Evolutionary conservation across 2,329 filamentous ascomycete species (phyloP).

Genomic region (Dactylellina drechsleri): DNA sequence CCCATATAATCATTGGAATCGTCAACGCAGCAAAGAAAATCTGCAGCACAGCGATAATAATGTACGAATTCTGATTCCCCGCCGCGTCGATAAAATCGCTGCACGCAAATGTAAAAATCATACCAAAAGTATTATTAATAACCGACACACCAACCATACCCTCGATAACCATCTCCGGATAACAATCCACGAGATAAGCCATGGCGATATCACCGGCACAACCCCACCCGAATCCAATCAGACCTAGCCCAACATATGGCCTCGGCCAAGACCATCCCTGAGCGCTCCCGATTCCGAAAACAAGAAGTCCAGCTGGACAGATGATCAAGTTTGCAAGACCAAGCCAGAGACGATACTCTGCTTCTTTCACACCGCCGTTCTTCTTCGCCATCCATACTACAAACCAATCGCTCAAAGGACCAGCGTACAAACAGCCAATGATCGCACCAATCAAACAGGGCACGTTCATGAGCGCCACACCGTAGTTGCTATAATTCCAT

Average conservation of each 20-base stretch:
- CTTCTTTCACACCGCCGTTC: constrained; percentile 68
- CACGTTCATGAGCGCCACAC: constrained; percentile 70
- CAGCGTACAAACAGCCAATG: constrained; percentile 69
- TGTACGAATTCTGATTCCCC: constrained; percentile 65
- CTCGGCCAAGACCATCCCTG: constrained; percentile 67
- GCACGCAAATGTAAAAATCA: constrained; percentile 68
- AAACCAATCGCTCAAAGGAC: constrained; percentile 69
- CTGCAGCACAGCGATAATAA: constrained; percentile 66
- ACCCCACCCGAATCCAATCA: constrained; percentile 71
- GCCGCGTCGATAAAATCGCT: constrained; percentile 66
- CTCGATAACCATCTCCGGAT: constrained; percentile 69
- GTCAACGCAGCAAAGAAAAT: constrained; percentile 67
- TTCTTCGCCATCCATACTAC: constrained; percentile 68
- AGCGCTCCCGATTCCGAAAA: constrained; percentile 67
- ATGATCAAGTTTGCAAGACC: constrained; percentile 66
- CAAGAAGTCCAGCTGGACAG: constrained; percentile 66
- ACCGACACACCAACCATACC: constrained; percentile 70
- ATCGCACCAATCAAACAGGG: constrained; percentile 68
- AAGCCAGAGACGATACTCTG: constrained; percentile 68
- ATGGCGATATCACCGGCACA: constrained; percentile 69
- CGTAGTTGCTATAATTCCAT: constrained; percentile 68
- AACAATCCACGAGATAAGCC: constrained; percentile 69
- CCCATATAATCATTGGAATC: constrained; percentile 68
- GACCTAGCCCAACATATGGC: constrained; percentile 68
- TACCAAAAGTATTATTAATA: constrained; percentile 69